Conservation (phyloP, 805 yeast genomes). For the Debaryomyces hansenii region DNA sequence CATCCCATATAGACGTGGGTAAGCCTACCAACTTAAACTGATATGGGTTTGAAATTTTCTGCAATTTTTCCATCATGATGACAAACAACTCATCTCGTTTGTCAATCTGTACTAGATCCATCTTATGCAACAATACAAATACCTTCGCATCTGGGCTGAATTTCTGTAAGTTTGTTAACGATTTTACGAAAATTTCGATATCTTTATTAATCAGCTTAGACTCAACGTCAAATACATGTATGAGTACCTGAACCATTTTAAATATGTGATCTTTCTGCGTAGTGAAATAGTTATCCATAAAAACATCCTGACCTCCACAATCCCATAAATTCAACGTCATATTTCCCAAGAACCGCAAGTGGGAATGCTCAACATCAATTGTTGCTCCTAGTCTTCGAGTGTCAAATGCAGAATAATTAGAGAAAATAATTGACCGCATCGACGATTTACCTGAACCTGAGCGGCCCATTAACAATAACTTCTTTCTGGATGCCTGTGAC, state of each 20-base stretch:
- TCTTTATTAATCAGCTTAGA: constrained; percentile 89
- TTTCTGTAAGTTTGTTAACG: constrained; percentile 76
- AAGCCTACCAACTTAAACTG: constrained; percentile 75
- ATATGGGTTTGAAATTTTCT: constrained; percentile 66
- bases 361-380: constrained; percentile 97
- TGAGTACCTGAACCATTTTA: constrained; percentile 92
- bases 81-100: constrained; percentile 80
- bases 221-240: constrained; percentile 96
- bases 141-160: constrained; percentile 90
- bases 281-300: constrained; percentile 90
- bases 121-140: constrained; percentile 88
- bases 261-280: constrained; percentile 90
- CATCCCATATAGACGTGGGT: constrained; percentile 98
- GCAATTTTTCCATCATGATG: constrained; percentile 80
- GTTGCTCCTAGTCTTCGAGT: constrained; percentile 96
- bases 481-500: constrained; percentile 38
- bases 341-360: constrained; percentile 86
- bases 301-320: constrained; percentile 97
- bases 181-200: constrained; percentile 84
- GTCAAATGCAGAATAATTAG: constrained; percentile 95
- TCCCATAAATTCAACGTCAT: constrained; percentile 97
- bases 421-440: constrained; percentile 93
- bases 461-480: constrained; percentile 68
- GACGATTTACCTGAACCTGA: constrained; percentile 97
- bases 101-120: constrained; percentile 90